These are phyloP conservation scores for Poronia punctata DNA, from an alignment of 495 filamentous ascomycete genomes.

Conservation along the genomic window DNA sequence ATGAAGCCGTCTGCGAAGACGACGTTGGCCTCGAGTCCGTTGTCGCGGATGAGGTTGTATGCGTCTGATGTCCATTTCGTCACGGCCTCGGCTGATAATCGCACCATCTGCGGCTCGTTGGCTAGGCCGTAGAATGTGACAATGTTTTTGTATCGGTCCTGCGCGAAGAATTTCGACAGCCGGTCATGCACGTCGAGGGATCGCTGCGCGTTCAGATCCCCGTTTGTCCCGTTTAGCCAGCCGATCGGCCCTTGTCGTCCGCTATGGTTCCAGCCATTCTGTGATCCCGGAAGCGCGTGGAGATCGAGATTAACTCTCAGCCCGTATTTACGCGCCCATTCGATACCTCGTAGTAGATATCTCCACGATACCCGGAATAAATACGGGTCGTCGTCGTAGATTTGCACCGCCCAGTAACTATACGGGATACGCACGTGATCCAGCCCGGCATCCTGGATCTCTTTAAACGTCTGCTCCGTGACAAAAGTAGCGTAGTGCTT, in stretches of 20 bases:
- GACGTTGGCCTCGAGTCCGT: constrained; percentile 55
- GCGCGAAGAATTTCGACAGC: constrained; percentile 76
- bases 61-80: constrained; percentile 64
- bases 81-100: constrained; percentile 50
- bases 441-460: constrained; percentile 81
- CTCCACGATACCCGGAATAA: constrained; percentile 83
- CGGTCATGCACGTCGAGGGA: constrained; percentile 78
- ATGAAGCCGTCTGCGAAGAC: constrained; percentile 82
- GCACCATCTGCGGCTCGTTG: constrained; percentile 81
- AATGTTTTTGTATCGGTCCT: constrained; percentile 77
- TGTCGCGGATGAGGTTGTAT: constrained; percentile 56
- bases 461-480: constrained; percentile 70
- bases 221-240: constrained; percentile 73
- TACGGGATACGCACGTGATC: constrained; percentile 95
- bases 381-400: constrained; percentile 83
- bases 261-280: constrained; percentile 89
- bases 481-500: constrained; percentile 88
- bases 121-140: constrained; percentile 78
- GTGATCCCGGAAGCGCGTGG: constrained; percentile 76
- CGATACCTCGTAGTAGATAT: constrained; percentile 87
- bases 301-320: constrained; percentile 91
- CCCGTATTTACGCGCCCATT: constrained; percentile 89
- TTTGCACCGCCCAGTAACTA: constrained; percentile 89
- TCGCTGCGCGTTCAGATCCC: constrained; percentile 58
- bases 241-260: constrained; percentile 63